A percentile compares a stretch with the other conserved stretches of the same genome.
Conservation (phyloP, 2,329 filamentous ascomycete genomes). For the Cladophialophora immunda region DNA sequence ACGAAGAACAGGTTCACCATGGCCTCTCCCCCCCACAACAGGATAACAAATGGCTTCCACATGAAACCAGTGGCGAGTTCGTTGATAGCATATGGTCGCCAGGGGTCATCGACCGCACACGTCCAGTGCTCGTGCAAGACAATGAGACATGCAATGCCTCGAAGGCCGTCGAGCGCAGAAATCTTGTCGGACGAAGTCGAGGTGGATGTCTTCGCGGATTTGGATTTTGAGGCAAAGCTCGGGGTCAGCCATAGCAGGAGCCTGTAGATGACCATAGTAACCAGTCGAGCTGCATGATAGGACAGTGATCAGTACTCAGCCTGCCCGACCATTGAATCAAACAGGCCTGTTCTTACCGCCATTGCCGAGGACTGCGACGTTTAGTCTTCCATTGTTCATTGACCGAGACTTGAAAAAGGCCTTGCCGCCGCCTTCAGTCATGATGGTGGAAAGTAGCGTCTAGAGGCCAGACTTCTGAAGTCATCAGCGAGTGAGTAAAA, state of each 20-base stretch:
- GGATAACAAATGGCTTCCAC: constrained; percentile 27
- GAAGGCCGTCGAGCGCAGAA: constrained; percentile 48
- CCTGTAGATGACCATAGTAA: neutral
- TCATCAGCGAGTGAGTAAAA: constrained; percentile 2
- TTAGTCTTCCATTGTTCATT: neutral
- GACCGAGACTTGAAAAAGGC: neutral
- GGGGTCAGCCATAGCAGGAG: constrained; percentile 13
- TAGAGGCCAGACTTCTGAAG: neutral
- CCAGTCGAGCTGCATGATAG: neutral
- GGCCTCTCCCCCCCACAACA: constrained; percentile 26
- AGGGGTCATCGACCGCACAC: constrained; percentile 24
- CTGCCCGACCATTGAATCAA: neutral
- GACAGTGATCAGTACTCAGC: neutral
- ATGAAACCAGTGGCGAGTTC: constrained; percentile 15
- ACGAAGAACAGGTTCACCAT: constrained; percentile 57
- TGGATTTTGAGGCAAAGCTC: neutral
- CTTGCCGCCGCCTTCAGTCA: constrained; percentile 7
- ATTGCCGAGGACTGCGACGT: constrained; percentile 2
- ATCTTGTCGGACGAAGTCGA: constrained; percentile 19
- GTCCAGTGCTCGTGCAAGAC: constrained; percentile 34
- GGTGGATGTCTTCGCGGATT: neutral
- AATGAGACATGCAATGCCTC: constrained; percentile 51
- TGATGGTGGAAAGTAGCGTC: neutral
- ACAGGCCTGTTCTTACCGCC: neutral
- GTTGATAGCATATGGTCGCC: constrained; percentile 1